Conservation (phyloP, 2,329 filamentous ascomycete genomes). For the Talaromyces sp. region DNA sequence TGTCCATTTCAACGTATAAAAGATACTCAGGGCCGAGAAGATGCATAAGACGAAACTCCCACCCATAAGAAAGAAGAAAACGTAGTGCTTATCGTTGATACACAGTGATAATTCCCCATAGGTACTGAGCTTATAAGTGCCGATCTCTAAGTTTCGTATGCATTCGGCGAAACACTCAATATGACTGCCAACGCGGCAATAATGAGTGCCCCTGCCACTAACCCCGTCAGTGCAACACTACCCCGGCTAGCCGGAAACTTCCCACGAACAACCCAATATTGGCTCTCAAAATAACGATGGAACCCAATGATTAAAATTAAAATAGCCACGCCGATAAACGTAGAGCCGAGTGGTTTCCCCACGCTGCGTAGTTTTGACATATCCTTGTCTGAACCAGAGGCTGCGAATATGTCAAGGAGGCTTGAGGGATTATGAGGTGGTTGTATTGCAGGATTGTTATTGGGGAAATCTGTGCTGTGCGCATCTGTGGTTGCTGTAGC, state of each 20-base stretch:
- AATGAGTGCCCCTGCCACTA: constrained; percentile 60
- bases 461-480: background rate
- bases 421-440: constrained; percentile 22
- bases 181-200: constrained; percentile 63
- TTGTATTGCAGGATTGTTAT: constrained; percentile 11
- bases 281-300: constrained; percentile 67
- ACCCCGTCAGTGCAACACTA: constrained; percentile 61
- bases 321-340: constrained; percentile 64
- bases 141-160: constrained; percentile 26
- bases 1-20: too few species aligned
- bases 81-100: too few species aligned
- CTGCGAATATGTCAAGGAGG: constrained; percentile 20
- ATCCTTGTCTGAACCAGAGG: constrained; percentile 11
- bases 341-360: constrained; percentile 65
- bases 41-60: too few species aligned
- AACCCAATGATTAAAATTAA: constrained; percentile 64
- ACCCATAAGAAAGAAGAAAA: too few species aligned
- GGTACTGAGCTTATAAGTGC: background rate
- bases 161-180: constrained; percentile 54
- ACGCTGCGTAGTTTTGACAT: constrained; percentile 49
- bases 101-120: too few species aligned
- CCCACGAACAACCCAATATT: constrained; percentile 68
- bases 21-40: too few species aligned
- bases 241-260: constrained; percentile 68
- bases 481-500: constrained; percentile 36